A percentile compares a stretch with the other conserved stretches of the same genome.
phyloP scores from a whole-genome alignment of 2,329 filamentous ascomycete species.

The Pseudonectria foliicola region DNA sequence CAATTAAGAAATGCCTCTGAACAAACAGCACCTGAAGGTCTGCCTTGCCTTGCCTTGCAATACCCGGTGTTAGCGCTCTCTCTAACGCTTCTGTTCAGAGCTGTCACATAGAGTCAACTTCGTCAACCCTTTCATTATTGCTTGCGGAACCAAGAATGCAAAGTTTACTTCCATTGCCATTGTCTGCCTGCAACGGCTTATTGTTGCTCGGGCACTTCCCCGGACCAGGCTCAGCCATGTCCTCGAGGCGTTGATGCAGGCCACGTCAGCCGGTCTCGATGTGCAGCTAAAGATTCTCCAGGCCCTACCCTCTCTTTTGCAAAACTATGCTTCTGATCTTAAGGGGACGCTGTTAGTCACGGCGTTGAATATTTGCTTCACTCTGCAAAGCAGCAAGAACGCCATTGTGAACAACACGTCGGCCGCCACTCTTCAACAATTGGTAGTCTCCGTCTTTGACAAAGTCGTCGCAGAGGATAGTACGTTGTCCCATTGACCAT shows the following conservation, averaged over 20 bases:
- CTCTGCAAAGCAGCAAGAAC: slow-evolving; percentile 85
- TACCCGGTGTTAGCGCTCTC: slow-evolving; percentile 5
- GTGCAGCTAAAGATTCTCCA: slow-evolving; percentile 95
- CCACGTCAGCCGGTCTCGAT: slow-evolving; percentile 72
- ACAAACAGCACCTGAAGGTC: slow-evolving; percentile 32
- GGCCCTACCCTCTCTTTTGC: slow-evolving; percentile 77
- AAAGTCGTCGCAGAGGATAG: slow-evolving; percentile 79
- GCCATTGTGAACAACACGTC: slow-evolving; percentile 92
- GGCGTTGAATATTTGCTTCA: slow-evolving; percentile 83
- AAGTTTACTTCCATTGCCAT: slow-evolving; percentile 86
- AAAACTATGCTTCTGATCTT: slow-evolving; percentile 81
- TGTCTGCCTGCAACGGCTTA: slow-evolving; percentile 80
- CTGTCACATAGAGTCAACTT: slow-evolving; percentile 76
- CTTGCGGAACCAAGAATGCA: slow-evolving; percentile 81
- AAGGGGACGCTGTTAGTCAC: slow-evolving; percentile 75
- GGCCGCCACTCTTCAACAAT: slow-evolving; percentile 89
- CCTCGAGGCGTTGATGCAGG: slow-evolving; percentile 80
- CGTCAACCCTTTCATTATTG: slow-evolving; percentile 87
- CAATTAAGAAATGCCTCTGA: slow-evolving; percentile 28
- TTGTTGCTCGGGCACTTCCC: slow-evolving; percentile 74
- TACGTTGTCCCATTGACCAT: slow-evolving; percentile 31
- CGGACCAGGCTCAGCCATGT: slow-evolving; percentile 76
- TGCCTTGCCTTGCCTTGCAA: slow-evolving; percentile 7
- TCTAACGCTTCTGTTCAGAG: slow-evolving; percentile 47
- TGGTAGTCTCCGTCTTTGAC: slow-evolving; percentile 89